These are phyloP conservation scores for Artemisia argyi DNA, from an alignment of 129 eudicot species.

Conservation along the genomic window DNA sequence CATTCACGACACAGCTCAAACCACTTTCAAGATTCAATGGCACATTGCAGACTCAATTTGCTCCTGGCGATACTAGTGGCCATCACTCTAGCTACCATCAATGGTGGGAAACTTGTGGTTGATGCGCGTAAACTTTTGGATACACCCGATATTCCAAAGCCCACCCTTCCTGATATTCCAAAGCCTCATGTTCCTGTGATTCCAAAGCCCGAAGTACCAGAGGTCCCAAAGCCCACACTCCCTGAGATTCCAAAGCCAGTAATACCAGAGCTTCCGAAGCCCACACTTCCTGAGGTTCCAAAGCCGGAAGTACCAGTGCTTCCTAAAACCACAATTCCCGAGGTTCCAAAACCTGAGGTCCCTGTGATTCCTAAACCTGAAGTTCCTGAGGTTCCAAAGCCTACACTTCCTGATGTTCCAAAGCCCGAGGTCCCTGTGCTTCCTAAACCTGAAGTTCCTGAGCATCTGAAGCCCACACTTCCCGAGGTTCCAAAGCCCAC, in stretches of 20 bases:
- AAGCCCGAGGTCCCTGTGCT: conserved; percentile 7
- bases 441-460: conserved; percentile 32
- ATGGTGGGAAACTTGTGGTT: background rate
- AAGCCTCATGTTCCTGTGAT: background rate
- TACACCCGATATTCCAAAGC: conserved; percentile 19
- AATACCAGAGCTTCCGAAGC: conserved; percentile 15
- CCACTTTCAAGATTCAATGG: conserved; percentile 13
- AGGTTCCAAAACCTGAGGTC: conserved; percentile 15
- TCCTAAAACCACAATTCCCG: conserved; percentile 22
- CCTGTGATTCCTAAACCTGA: background rate
- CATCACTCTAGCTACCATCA: conserved; percentile 14
- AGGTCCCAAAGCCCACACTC: conserved; percentile 1
- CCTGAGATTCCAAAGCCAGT: conserved; percentile 11
- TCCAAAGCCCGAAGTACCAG: conserved; percentile 2
- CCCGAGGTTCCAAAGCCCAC: conserved; percentile 20
- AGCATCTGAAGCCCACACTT: conserved; percentile 14
- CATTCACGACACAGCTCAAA: conserved; percentile 14
- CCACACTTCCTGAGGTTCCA: conserved; percentile 4
- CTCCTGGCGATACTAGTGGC: conserved; percentile 16
- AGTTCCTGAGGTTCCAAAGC: conserved; percentile 6
- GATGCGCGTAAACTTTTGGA: conserved; percentile 28
- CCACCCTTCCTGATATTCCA: background rate
- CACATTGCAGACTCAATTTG: conserved; percentile 1
- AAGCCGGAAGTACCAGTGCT: conserved; percentile 12
- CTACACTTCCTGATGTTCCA: conserved; percentile 5